A percentile compares a stretch with the other conserved stretches of the same genome.
Conservation (phyloP, 805 yeast species). For the Candida anglica region DNA sequence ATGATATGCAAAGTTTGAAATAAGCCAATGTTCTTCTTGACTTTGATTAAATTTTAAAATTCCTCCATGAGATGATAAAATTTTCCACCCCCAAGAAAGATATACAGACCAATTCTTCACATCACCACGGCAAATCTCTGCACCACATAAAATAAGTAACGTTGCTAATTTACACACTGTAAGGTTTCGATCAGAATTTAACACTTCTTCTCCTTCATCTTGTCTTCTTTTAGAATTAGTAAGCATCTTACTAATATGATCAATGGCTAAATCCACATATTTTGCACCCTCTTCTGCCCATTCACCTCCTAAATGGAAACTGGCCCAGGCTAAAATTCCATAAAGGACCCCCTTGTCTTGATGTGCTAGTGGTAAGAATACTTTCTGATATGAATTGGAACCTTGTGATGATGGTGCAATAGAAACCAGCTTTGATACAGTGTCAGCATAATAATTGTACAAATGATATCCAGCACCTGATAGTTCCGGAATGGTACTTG, state of each 20-base stretch:
- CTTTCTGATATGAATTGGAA: conserved; percentile 48
- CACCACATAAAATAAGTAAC: conserved; percentile 66
- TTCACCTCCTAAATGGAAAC: conserved; percentile 44
- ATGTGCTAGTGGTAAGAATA: conserved; percentile 54
- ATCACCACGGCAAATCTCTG: conserved; percentile 80
- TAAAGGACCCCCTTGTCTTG: conserved; percentile 47
- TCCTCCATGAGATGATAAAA: conserved; percentile 63
- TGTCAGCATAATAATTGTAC: conserved; percentile 48
- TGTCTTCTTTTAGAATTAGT: conserved; percentile 21
- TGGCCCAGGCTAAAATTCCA: conserved; percentile 54
- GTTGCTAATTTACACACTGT: conserved; percentile 55
- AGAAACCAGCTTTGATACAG: conserved; percentile 38
- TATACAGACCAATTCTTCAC: conserved; percentile 70
- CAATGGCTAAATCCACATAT: conserved; percentile 45
- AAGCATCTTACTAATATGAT: conserved; percentile 27
- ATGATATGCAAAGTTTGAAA: conserved; percentile 77
- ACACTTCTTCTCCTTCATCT: conserved; percentile 8
- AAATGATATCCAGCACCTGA: conserved; percentile 33
- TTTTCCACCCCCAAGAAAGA: conserved; percentile 60
- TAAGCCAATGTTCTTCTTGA: conserved; percentile 66
- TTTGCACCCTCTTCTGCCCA: conserved; percentile 47
- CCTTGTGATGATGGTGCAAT: conserved; percentile 43
- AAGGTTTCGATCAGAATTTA: conserved; percentile 20
- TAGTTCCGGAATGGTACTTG: conserved; percentile 22
- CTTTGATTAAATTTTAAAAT: conserved; percentile 47